These are phyloP conservation scores for Boletus nobilissimus DNA, from an alignment of 1,284 basidiomycete genomes.

Conservation along the genomic window DNA sequence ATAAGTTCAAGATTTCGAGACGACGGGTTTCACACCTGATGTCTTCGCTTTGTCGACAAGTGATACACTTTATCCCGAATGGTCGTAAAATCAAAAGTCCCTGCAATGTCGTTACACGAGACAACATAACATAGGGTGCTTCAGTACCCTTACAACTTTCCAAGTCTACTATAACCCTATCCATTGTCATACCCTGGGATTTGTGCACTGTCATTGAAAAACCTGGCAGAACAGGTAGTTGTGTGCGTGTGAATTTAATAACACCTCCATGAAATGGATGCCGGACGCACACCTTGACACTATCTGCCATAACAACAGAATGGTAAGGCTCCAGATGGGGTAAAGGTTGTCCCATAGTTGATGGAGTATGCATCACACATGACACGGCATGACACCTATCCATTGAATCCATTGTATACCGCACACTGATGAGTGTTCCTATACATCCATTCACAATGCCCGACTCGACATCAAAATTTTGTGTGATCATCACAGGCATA, in stretches of 20 bases:
- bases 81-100: background rate
- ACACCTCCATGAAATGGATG: background rate
- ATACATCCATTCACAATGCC: background rate
- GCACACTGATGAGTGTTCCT: background rate
- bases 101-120: background rate
- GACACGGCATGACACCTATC: background rate
- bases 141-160: background rate
- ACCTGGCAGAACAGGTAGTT: background rate
- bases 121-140: background rate
- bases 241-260: background rate
- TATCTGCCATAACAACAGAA: background rate
- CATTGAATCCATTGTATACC: background rate
- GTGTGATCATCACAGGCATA: background rate
- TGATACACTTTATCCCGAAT: background rate
- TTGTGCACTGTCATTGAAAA: background rate
- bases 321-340: background rate
- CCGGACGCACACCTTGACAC: background rate
- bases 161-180: background rate
- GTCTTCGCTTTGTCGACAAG: background rate
- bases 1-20: background rate
- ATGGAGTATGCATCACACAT: background rate
- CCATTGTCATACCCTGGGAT: background rate
- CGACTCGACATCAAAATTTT: background rate
- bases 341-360: fast-evolving
- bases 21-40: background rate